Base-by-base conservation (phyloP, 1,284 basidiomycete species). In the Sporisorium sorghi region DNA sequence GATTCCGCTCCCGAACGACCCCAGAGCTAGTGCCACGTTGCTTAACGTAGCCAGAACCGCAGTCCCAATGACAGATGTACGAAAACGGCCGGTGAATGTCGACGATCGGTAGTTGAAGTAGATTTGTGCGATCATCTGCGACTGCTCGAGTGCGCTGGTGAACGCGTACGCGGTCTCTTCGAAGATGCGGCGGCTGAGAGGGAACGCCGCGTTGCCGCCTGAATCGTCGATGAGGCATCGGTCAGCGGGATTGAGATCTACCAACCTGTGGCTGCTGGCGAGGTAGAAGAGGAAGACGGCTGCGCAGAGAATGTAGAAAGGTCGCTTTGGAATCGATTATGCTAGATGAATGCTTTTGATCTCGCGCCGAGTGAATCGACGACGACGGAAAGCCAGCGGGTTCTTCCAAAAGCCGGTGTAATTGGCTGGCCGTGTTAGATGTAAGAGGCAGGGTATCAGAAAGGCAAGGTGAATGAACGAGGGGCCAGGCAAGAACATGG, bases 11-110 rank as follows among this genome's bases (percentile, higher is more conserved):
- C 43, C 14, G 6, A 53, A 48, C 11, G 21, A n/a, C 14, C 42
- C 58, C 10, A 40, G 6, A 12, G 26, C 9, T 9, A 50, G 6
- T 5, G n/a, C 14, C 15, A 30, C 19, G 1, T n/a, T n/a, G n/a
- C n/a, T n/a, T n/a, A 26, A 2, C 0, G 12, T 9, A 5, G 26
- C 26, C 6, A 61, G 6, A 2, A 49, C 15, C 7, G 58, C 58
- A 5, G 51, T 24, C 1, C 50, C 47, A 5, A 62, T 33, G 0
- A 48, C 49, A 10, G 61, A 21, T 23, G 58, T 48, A 12, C 50
- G 50, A 33, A 64, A 64, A 5, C 43, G 32, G 5, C 61, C 61
- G 10, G 61, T 57, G 24, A 57, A 63, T 0, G 61, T 47, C 3
- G 24, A 17, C 2, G 42, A 46, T 14, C 43, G 40, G 17, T 43